Evolutionary conservation across 371 early-diverging fungal genomes (phyloP).

Genomic region (Blakeslea trispora): DNA sequence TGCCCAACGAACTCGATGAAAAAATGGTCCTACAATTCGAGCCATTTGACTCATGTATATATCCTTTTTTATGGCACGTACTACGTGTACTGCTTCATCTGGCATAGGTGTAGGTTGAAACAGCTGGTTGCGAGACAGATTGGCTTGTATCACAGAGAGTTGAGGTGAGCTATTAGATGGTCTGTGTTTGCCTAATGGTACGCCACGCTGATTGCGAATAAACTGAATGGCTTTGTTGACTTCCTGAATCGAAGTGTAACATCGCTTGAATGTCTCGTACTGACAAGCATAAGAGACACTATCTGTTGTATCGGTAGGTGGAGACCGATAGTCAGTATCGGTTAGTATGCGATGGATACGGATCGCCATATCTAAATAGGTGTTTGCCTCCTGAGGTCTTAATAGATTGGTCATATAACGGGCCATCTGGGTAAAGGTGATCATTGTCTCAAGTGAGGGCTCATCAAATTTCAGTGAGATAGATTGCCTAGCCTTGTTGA

Average conservation of each 20-base stretch:
- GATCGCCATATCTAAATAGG: slow-evolving; percentile 38
- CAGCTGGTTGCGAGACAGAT: not conserved
- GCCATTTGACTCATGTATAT: slow-evolving; percentile 14
- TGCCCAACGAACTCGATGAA: slow-evolving; percentile 22
- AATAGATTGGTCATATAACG: slow-evolving; percentile 34
- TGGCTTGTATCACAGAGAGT: too few species aligned
- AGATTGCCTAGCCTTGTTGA: slow-evolving; percentile 21
- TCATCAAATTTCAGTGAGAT: slow-evolving; percentile 37
- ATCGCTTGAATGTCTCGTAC: slow-evolving; percentile 38
- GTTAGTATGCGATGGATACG: slow-evolving; percentile 35
- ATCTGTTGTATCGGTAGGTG: not conserved
- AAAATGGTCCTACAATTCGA: slow-evolving; percentile 16
- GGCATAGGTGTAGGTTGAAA: slow-evolving; percentile 20
- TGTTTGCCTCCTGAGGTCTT: slow-evolving; percentile 31
- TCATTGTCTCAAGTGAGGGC: slow-evolving; percentile 29
- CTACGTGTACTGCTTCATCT: slow-evolving; percentile 23
- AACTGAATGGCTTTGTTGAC: slow-evolving; percentile 24
- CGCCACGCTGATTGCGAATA: slow-evolving; percentile 32
- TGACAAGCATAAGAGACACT: slow-evolving; percentile 14
- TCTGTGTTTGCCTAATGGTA: slow-evolving; percentile 15
- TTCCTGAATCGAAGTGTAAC: slow-evolving; percentile 24
- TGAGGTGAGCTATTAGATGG: not conserved
- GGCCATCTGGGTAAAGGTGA: slow-evolving; percentile 32
- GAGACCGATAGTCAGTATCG: slow-evolving; percentile 10
- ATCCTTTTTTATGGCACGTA: slow-evolving; percentile 30